Evolutionary conservation across 129 eudicot species (phyloP).

Genomic region (Flaveria ramosissima): DNA sequence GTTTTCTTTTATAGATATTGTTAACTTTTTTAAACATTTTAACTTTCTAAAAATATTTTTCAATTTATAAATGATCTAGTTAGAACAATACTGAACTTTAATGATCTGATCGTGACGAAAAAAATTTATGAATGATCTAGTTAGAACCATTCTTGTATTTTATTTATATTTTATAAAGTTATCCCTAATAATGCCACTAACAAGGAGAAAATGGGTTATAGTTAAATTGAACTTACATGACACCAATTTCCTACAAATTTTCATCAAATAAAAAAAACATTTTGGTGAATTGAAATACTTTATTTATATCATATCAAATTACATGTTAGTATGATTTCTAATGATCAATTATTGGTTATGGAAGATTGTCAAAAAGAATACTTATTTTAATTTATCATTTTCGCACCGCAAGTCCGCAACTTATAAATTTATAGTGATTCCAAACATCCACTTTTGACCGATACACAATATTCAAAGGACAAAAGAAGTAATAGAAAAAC

Average conservation of each 20-base stretch:
- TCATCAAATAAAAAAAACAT: not conserved
- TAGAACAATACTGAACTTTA: no score
- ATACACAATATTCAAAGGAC: slow-evolving; percentile 18
- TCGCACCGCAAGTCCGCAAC: slow-evolving; percentile 45
- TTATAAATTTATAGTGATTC: slow-evolving; percentile 37
- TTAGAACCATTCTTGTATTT: no score
- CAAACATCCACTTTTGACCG: slow-evolving; percentile 70
- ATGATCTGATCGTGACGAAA: no score
- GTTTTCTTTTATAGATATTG: no score
- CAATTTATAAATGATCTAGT: no score
- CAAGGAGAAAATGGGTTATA: no score
- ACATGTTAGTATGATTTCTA: not conserved
- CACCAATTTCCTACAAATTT: not conserved
- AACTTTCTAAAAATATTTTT: no score
- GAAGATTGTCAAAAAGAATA: slow-evolving; percentile 32
- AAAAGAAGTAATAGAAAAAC: not conserved
- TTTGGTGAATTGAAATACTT: not conserved
- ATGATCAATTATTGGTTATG: slow-evolving; percentile 39
- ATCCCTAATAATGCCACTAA: no score
- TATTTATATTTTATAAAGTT: no score
- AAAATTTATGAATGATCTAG: no score
- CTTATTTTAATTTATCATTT: slow-evolving; percentile 34
- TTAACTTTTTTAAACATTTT: no score
- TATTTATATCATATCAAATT: not conserved
- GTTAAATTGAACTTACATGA: no score